Evolutionary conservation across 371 early-diverging fungal genomes (phyloP).

Genomic region (Apophysomyces variabilis): DNA sequence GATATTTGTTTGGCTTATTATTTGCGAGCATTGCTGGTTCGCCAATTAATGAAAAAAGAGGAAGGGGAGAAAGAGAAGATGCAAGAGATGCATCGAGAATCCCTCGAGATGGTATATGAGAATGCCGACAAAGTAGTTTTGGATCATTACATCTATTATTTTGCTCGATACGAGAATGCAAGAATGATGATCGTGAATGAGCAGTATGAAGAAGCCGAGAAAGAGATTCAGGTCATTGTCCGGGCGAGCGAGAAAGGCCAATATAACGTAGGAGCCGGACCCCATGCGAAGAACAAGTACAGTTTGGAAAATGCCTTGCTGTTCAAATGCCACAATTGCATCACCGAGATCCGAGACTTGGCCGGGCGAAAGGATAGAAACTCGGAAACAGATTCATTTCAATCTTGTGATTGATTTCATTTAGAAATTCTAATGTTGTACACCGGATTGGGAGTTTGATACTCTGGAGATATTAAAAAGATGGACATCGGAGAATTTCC

Average conservation of each 20-base stretch:
- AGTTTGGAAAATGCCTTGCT: slow-evolving; percentile 34
- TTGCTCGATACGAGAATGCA: slow-evolving; percentile 56
- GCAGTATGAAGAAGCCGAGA: slow-evolving; percentile 37
- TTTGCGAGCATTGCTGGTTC: slow-evolving; percentile 55
- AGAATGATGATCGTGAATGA: slow-evolving; percentile 40
- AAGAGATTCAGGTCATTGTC: slow-evolving; percentile 38
- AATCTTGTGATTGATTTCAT: background rate
- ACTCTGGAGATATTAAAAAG: background rate
- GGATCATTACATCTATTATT: slow-evolving; percentile 63
- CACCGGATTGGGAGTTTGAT: background rate
- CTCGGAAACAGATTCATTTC: slow-evolving; percentile 7
- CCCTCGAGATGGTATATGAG: slow-evolving; percentile 33
- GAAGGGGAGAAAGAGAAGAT: slow-evolving; percentile 11
- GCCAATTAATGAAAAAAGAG: slow-evolving; percentile 28
- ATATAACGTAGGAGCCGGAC: slow-evolving; percentile 30
- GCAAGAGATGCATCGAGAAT: slow-evolving; percentile 20
- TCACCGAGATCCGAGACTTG: slow-evolving; percentile 22
- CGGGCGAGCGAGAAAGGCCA: slow-evolving; percentile 23
- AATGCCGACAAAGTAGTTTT: slow-evolving; percentile 40
- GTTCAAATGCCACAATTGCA: slow-evolving; percentile 40
- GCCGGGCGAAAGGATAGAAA: slow-evolving; percentile 1
- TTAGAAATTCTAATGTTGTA: slow-evolving; percentile 6
- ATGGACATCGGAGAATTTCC: slow-evolving; percentile 5
- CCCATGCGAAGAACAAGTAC: slow-evolving; percentile 39
- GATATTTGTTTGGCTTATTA: slow-evolving; percentile 68